phyloP scores from a whole-genome alignment of 2,329 filamentous ascomycete species.

The Curvularia hawaiiensis region DNA sequence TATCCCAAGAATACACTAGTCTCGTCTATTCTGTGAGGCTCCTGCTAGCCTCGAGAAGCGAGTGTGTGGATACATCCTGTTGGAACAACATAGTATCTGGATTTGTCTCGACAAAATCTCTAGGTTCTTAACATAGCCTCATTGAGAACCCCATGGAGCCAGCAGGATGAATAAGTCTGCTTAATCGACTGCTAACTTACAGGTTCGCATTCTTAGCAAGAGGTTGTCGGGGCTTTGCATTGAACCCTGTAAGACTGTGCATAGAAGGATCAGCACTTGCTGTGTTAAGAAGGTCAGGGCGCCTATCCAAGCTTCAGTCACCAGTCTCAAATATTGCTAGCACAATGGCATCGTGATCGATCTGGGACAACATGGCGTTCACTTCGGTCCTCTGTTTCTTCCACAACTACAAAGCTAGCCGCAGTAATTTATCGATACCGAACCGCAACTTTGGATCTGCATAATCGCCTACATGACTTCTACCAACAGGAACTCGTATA shows the following conservation, averaged over 20 bases:
- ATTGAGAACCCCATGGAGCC: neutral
- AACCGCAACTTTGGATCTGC: neutral
- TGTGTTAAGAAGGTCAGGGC: neutral
- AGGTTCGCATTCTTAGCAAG: neutral
- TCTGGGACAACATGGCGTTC: neutral
- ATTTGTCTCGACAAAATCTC: neutral
- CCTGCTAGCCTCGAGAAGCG: neutral
- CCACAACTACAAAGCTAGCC: neutral
- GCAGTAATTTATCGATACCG: neutral
- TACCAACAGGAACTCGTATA: conserved; percentile 1
- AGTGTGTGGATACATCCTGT: neutral
- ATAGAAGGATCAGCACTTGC: conserved; percentile 11
- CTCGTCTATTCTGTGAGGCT: neutral
- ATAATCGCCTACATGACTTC: conserved; percentile 3
- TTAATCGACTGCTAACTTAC: neutral
- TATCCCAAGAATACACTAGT: neutral
- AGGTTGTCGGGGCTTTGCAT: neutral
- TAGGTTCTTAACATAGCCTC: no score
- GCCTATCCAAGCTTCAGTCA: conserved; percentile 1
- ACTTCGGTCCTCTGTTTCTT: neutral
- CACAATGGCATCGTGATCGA: neutral
- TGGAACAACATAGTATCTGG: neutral
- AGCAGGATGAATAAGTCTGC: neutral
- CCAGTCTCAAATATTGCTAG: neutral
- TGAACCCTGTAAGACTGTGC: conserved; percentile 4